Evolutionary conservation across 2,329 filamentous ascomycete species (phyloP).

Genomic region (Massarina eburnea): DNA sequence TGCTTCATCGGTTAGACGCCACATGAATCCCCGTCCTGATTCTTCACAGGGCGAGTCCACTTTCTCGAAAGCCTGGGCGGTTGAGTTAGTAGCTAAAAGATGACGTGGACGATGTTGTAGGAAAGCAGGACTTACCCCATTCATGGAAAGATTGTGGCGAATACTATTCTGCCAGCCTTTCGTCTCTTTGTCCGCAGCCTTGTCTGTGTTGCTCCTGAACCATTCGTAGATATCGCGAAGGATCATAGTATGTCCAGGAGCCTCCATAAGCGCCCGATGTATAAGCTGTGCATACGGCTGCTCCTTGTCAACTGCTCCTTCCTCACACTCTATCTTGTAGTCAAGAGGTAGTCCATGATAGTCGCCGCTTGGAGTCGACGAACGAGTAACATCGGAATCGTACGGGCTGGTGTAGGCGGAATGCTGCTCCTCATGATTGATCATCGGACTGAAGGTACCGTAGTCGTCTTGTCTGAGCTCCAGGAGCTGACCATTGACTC

Average conservation of each 20-base stretch:
- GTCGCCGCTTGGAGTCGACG: constrained; percentile 25
- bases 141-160: constrained; percentile 95
- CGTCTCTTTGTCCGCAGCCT: constrained; percentile 60
- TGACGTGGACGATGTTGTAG: constrained; percentile 2
- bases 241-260: constrained; percentile 68
- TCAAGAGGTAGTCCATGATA: constrained; percentile 10
- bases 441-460: constrained; percentile 16
- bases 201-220: constrained; percentile 81
- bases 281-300: constrained; percentile 83
- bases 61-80: constrained; percentile 57
- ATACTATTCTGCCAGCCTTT: constrained; percentile 94
- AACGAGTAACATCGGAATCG: constrained; percentile 22
- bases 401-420: constrained; percentile 21
- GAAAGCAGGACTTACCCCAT: constrained; percentile 64
- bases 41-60: constrained; percentile 52
- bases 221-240: constrained; percentile 88
- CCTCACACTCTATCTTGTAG: constrained; percentile 16
- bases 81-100: constrained; percentile 19
- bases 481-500: constrained; percentile 19
- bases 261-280: constrained; percentile 70
- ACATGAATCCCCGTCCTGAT: constrained; percentile 69
- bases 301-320: constrained; percentile 44
- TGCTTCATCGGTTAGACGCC: constrained; percentile 74
- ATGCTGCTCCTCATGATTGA: constrained; percentile 21
- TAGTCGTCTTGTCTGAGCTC: constrained; percentile 26